Evolutionary conservation across 1,139 yeast genomes (phyloP).

Genomic region (Yamadazyma blattariae): DNA sequence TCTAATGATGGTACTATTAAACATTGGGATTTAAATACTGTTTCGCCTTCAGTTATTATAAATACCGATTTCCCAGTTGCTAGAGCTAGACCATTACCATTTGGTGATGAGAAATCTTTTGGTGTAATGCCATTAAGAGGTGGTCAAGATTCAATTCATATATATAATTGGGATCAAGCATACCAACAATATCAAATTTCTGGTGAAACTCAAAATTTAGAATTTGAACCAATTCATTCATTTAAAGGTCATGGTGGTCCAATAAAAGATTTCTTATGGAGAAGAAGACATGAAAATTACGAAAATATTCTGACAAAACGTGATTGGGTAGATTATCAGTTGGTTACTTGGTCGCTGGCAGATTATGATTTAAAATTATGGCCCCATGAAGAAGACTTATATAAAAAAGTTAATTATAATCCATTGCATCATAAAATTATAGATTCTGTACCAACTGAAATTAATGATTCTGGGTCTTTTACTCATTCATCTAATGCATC

Average conservation of each 20-base stretch:
- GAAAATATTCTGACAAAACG: conserved; percentile 35
- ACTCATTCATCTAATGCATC: background rate
- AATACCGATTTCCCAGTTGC: conserved; percentile 81
- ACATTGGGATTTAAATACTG: conserved; percentile 63
- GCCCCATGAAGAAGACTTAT: conserved; percentile 64
- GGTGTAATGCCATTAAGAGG: conserved; percentile 90
- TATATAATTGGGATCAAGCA: conserved; percentile 55
- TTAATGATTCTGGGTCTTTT: conserved; percentile 3
- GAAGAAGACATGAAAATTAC: conserved; percentile 49
- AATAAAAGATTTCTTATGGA: conserved; percentile 85
- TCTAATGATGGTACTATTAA: conserved; percentile 88
- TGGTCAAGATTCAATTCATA: conserved; percentile 71
- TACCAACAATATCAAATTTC: conserved; percentile 34
- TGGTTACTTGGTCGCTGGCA: conserved; percentile 86
- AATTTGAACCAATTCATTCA: conserved; percentile 47
- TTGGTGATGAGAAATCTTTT: conserved; percentile 74
- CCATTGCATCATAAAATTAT: conserved; percentile 34
- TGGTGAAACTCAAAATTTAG: conserved; percentile 26
- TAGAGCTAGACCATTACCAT: conserved; percentile 84
- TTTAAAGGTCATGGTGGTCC: conserved; percentile 85
- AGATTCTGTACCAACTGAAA: conserved; percentile 14
- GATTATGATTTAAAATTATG: conserved; percentile 83
- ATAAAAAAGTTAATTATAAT: conserved; percentile 57
- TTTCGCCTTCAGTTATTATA: conserved; percentile 57
- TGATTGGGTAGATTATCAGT: conserved; percentile 78